Evolutionary conservation across 169 alveolate species (phyloP).

Genomic region (Eimeria brunetti): DNA sequence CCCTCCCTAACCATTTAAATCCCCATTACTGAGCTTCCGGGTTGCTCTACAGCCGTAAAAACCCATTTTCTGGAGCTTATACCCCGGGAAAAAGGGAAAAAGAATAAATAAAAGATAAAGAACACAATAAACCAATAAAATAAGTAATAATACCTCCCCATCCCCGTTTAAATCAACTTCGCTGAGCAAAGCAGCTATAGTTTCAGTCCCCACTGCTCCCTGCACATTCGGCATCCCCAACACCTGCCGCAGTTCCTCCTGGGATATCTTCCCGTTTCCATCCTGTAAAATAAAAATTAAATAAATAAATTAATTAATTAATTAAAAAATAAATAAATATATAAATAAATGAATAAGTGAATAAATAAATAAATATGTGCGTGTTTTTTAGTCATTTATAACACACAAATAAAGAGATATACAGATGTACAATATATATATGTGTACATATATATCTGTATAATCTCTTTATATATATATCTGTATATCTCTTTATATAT

Average conservation of each 20-base stretch:
- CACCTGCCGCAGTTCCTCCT: constrained; percentile 87
- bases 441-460: no score
- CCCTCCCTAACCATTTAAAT: no score
- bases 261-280: constrained; percentile 91
- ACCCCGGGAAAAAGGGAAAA: background rate
- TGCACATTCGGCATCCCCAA: constrained; percentile 82
- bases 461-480: no score
- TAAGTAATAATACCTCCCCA: constrained; percentile 83
- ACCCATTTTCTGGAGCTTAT: background rate
- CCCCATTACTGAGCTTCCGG: no score
- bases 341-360: no score
- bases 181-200: constrained; percentile 76
- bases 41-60: background rate
- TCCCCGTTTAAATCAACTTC: constrained; percentile 88
- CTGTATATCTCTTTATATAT: no score
- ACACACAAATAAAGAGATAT: background rate
- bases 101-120: no score
- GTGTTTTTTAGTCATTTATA: no score
- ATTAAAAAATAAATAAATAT: background rate
- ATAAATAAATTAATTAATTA: no score
- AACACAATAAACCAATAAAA: background rate
- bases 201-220: constrained; percentile 78
- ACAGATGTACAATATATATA: no score
- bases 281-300: constrained; percentile 66
- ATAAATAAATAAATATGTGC: no score